These are phyloP conservation scores for Eimeria zaria DNA, from an alignment of 169 alveolate species.

Conservation along the genomic window DNA sequence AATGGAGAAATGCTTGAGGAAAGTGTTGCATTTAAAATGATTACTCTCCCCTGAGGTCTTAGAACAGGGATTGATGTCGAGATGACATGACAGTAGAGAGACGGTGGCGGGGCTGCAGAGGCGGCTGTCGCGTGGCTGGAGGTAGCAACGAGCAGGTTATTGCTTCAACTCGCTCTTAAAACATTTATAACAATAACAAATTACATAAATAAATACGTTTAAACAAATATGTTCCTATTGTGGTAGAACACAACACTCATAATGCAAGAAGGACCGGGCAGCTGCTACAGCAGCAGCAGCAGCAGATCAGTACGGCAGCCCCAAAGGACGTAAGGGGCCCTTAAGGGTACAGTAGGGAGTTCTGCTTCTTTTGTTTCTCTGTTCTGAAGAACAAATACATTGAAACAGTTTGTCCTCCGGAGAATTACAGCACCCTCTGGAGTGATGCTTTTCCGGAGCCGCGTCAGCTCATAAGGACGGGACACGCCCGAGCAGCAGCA, in stretches of 20 bases:
- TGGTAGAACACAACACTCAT: background rate
- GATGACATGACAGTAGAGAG: constrained; percentile 2
- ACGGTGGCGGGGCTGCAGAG: constrained; percentile 44
- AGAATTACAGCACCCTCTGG: background rate
- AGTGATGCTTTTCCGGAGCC: background rate
- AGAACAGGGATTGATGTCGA: background rate
- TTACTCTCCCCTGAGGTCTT: background rate
- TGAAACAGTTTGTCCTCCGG: background rate
- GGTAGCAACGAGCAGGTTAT: background rate
- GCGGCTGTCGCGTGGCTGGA: background rate
- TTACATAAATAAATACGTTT: background rate
- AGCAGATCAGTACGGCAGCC: constrained; percentile 30
- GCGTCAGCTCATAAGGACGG: background rate
- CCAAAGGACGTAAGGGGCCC: constrained; percentile 44
- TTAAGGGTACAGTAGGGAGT: background rate
- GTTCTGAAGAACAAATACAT: background rate
- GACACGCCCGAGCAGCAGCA: constrained; percentile 1
- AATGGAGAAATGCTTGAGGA: background rate
- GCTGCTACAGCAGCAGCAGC: background rate
- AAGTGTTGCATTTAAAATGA: background rate
- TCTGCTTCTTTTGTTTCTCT: background rate
- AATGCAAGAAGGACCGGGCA: background rate
- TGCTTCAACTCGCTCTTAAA: background rate
- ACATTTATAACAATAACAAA: background rate
- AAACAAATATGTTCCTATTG: background rate